Percentiles rank a stretch among this genome's conserved stretches.
Conservation (phyloP, 352 stramenopile species). For the Phytophthora megakarya region DNA sequence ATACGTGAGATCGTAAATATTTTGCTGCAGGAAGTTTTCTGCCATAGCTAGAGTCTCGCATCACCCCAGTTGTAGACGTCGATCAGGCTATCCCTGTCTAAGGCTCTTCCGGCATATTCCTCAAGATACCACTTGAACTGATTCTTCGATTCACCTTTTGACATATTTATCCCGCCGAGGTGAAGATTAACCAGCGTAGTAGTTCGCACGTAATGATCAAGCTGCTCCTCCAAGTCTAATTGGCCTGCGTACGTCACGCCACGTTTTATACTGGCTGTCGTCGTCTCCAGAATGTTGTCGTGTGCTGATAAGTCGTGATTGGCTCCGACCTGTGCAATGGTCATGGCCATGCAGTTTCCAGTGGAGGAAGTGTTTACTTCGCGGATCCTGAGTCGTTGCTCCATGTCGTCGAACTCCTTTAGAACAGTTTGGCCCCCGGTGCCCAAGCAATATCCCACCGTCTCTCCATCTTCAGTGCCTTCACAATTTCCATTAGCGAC, state of each 20-base stretch:
- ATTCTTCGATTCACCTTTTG: not conserved
- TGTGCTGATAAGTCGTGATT: not conserved
- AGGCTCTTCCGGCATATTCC: not conserved
- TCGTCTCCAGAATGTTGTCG: not conserved
- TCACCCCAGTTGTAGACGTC: constrained; percentile 3
- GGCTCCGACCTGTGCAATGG: not conserved
- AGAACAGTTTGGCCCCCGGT: too few species aligned
- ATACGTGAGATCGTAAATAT: too few species aligned
- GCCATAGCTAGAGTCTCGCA: too few species aligned
- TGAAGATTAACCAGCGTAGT: not conserved
- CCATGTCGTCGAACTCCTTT: not conserved
- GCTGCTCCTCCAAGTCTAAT: constrained; percentile 4
- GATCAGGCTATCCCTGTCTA: not conserved
- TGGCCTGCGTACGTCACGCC: not conserved
- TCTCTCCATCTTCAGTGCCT: not conserved
- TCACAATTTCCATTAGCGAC: not conserved
- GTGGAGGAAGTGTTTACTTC: not conserved
- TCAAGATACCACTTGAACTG: constrained; percentile 20
- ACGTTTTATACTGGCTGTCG: not conserved
- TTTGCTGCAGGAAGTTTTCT: too few species aligned
- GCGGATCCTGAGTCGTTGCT: not conserved
- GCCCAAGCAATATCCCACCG: too few species aligned
- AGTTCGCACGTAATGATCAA: not conserved
- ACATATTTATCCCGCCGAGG: not conserved
- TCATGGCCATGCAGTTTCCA: constrained; percentile 17